Evolutionary conservation across 1,284 basidiomycete species (phyloP), one percentile per base, ranked within the genome.

Genomic region (Ustilago lituana): DNA sequence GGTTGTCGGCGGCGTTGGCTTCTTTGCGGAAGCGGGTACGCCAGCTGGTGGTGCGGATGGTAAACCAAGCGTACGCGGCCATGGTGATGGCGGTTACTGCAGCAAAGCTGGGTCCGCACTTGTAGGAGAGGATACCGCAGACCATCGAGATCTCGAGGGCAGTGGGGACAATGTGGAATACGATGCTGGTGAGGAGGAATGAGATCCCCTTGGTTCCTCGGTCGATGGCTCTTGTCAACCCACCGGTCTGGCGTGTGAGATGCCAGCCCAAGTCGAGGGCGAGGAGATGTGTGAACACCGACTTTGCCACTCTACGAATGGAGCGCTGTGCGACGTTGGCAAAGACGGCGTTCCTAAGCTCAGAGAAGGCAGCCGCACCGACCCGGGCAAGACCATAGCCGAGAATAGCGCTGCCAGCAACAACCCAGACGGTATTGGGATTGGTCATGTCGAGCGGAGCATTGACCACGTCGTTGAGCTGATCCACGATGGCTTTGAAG

Each of bases 161-260:
- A 0, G 96, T 98, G 0, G 95, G 95, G 0, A 92, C 90, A 51
- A 98, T 93, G 43, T 97, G 91, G 82, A 98, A 98, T 7, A 98
- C 87, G 51, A 98, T 90, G 4, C 94, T 92, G 65, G 93, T 92
- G 14, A 98, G 85, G 26, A 98, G 87, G 84, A 98, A 98, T 0
- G 93, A 93, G 73, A 98, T 97, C 37, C 95, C 96, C 84, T 94
- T 98, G 20, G 96, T 98, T 22, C 95, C 96, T 9, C 95, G 87
- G 82, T 98, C 95, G 74, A 98, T 98, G 5, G 96, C 96, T 23
- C 95, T 85, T 0, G 94, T 98, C 37, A 98, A 85, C 6, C 95
- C 96, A 35, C 95, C 96, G 0, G 95, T 98, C 80, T 98, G 95
- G 22, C 95, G 85, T 15, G 91, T 89, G 20, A 98, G 86, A 80